Conservation (phyloP, 768 basidiomycete genomes). For the Mycena floridula region DNA sequence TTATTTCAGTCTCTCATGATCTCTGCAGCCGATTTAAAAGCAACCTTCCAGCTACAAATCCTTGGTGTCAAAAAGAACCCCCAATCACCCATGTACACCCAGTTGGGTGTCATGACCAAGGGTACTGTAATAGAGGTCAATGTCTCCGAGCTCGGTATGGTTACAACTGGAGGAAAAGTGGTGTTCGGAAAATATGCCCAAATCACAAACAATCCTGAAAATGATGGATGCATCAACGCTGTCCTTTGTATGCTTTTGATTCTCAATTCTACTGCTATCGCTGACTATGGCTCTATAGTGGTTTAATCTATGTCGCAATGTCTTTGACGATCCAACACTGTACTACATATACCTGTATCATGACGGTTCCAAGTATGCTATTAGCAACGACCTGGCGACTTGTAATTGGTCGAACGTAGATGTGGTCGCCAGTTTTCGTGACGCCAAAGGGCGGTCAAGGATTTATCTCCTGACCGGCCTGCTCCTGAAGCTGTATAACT, state of each 20-base stretch:
- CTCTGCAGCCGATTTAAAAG: conserved; percentile 96
- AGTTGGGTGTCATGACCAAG: conserved; percentile 95
- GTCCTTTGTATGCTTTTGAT: conserved; percentile 64
- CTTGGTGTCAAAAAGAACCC: conserved; percentile 99
- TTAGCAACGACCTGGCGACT: no score
- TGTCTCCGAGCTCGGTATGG: conserved; percentile 96
- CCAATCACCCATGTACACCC: conserved; percentile 96
- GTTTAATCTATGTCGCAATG: no score
- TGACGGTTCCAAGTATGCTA: no score
- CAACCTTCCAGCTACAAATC: conserved; percentile 98
- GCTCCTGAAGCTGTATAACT: no score
- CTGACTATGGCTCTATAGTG: not conserved
- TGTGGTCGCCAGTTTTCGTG: no score
- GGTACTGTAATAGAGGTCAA: conserved; percentile 99
- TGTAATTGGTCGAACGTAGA: no score
- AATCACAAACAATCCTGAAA: conserved; percentile 92
- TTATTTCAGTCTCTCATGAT: not conserved
- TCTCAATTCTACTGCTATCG: not conserved
- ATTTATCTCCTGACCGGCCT: no score
- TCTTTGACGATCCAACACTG: no score
- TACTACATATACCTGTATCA: no score
- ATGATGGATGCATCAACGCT: conserved; percentile 94
- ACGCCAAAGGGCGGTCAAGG: no score
- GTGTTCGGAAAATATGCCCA: conserved; percentile 93
- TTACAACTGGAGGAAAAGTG: conserved; percentile 94